Conservation (phyloP, 495 filamentous ascomycete species). For the Aspergillus saccharolyticus region DNA sequence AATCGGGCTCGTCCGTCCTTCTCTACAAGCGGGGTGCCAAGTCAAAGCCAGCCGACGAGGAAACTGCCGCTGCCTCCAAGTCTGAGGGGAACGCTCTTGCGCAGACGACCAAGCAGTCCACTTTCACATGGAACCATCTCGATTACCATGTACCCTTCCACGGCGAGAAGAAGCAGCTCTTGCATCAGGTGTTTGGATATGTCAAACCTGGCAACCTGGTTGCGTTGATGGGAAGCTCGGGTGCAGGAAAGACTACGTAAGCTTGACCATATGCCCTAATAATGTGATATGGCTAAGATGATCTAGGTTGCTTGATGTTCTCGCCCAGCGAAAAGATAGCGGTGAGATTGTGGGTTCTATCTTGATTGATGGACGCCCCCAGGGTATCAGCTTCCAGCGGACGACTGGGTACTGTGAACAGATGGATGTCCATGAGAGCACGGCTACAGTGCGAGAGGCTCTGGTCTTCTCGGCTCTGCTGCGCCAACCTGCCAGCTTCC, state of each 20-base stretch:
- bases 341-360: constrained; percentile 45
- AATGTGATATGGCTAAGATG: constrained; percentile 41
- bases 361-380: constrained; percentile 42
- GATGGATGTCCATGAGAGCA: constrained; percentile 67
- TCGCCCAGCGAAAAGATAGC: constrained; percentile 46
- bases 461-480: constrained; percentile 46
- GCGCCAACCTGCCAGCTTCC: constrained; percentile 33
- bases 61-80: constrained; percentile 16
- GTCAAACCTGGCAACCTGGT: constrained; percentile 76
- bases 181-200: constrained; percentile 71
- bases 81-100: constrained; percentile 19
- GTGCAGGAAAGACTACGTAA: constrained; percentile 80
- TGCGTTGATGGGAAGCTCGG: constrained; percentile 76
- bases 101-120: constrained; percentile 29
- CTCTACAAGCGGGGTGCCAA: constrained; percentile 55
- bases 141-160: constrained; percentile 61
- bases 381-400: constrained; percentile 48
- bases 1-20: constrained; percentile 56
- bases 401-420: constrained; percentile 79
- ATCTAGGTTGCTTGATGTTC: constrained; percentile 46
- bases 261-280: constrained; percentile 47
- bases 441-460: constrained; percentile 44
- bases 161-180: constrained; percentile 49
- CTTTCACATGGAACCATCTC: constrained; percentile 56
- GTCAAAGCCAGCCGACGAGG: constrained; percentile 27